A percentile compares a stretch with the other conserved stretches of the same genome.
Conservation (phyloP, 2,329 filamentous ascomycete genomes). For the Mollisia scopiformis region DNA sequence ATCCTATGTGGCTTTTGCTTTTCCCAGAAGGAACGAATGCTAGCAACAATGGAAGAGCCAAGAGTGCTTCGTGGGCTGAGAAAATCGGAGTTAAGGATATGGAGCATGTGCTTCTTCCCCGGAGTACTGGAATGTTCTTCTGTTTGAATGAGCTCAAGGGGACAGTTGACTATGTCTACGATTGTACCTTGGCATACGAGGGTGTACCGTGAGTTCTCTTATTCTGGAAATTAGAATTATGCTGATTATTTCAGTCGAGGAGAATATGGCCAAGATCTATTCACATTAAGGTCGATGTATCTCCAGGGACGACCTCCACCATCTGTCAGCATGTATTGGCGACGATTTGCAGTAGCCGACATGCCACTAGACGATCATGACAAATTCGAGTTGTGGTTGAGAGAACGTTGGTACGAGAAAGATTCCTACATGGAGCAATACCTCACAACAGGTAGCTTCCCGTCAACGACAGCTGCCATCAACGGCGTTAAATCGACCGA, state of each 20-base stretch:
- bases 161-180: slow-evolving; percentile 82
- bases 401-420: slow-evolving; percentile 89
- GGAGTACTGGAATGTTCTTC: slow-evolving; percentile 80
- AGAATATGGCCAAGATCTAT: slow-evolving; percentile 87
- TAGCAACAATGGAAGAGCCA: slow-evolving; percentile 68
- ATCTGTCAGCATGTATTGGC: slow-evolving; percentile 96
- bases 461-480: slow-evolving; percentile 39
- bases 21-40: slow-evolving; percentile 89
- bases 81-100: slow-evolving; percentile 75
- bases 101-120: slow-evolving; percentile 74
- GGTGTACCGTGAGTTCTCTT: slow-evolving; percentile 75
- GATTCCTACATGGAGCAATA: slow-evolving; percentile 87
- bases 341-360: slow-evolving; percentile 76
- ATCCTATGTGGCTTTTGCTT: slow-evolving; percentile 89
- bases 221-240: not conserved
- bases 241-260: slow-evolving; percentile 51
- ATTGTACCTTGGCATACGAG: slow-evolving; percentile 95
- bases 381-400: slow-evolving; percentile 83
- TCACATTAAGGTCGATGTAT: slow-evolving; percentile 84
- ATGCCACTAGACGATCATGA: slow-evolving; percentile 79
- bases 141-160: slow-evolving; percentile 75
- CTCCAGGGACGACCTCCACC: slow-evolving; percentile 88
- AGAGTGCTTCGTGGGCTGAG: slow-evolving; percentile 75
- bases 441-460: slow-evolving; percentile 76
- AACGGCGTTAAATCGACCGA: slow-evolving; percentile 19